These are phyloP conservation scores for Hyphodiscus hymeniophilus DNA, from an alignment of 495 filamentous ascomycete species.

Conservation along the genomic window DNA sequence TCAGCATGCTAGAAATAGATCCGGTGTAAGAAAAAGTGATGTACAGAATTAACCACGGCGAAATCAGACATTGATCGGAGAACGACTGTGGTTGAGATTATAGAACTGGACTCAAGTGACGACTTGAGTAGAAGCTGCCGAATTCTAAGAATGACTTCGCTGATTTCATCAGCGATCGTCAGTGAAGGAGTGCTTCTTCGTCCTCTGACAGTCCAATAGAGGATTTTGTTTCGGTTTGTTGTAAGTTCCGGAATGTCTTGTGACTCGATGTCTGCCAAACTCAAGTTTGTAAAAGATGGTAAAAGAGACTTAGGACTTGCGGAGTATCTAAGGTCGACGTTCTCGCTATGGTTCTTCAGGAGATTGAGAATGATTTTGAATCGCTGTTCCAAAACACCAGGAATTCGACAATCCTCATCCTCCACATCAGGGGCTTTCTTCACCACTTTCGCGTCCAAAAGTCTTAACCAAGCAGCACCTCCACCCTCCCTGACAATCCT, in stretches of 20 bases:
- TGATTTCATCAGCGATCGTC: conserved; percentile 28
- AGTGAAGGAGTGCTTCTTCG: background rate
- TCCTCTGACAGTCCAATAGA: conserved; percentile 11
- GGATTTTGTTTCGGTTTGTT: background rate
- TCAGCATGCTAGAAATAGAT: too few species aligned
- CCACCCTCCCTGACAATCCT: conserved; percentile 55
- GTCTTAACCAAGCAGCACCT: conserved; percentile 46
- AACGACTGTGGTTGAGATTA: conserved; percentile 67
- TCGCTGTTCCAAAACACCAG: conserved; percentile 15
- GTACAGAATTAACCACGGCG: conserved; percentile 50
- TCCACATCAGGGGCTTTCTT: conserved; percentile 11
- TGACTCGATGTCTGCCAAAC: background rate
- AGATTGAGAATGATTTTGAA: conserved; percentile 6
- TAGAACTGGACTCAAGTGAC: conserved; percentile 38
- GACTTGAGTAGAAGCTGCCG: conserved; percentile 22
- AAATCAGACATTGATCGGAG: conserved; percentile 79
- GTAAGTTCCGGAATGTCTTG: background rate
- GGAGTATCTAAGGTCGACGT: background rate
- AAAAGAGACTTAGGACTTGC: background rate
- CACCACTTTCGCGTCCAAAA: conserved; percentile 13
- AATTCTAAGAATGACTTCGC: conserved; percentile 25
- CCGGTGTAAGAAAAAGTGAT: background rate
- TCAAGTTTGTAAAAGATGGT: background rate
- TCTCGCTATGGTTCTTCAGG: background rate
- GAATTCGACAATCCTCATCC: conserved; percentile 10